These are phyloP conservation scores for Orbilia oligospora DNA, from an alignment of 2,329 filamentous ascomycete genomes.

Conservation along the genomic window DNA sequence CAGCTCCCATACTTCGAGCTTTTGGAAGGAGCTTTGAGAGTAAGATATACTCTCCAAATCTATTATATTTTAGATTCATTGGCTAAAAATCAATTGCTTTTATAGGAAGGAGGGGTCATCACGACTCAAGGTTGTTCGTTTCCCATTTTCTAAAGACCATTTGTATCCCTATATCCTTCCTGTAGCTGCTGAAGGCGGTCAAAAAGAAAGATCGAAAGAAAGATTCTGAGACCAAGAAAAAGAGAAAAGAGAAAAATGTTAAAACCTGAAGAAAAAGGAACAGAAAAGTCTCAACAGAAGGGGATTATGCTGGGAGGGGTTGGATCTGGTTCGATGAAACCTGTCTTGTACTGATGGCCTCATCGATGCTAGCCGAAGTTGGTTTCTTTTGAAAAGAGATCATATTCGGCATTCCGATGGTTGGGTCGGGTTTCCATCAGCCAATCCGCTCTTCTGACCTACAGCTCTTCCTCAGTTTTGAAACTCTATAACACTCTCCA, in stretches of 20 bases:
- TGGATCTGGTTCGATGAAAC: slow-evolving; percentile 10
- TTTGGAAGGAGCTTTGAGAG: slow-evolving; percentile 78
- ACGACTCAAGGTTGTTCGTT: slow-evolving; percentile 99
- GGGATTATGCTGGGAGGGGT: slow-evolving; percentile 47
- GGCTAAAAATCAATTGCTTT: slow-evolving; percentile 64
- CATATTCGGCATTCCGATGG: slow-evolving; percentile 47
- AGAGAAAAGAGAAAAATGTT: slow-evolving; percentile 47
- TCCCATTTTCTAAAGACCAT: slow-evolving; percentile 73
- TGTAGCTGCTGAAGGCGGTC: slow-evolving; percentile 59
- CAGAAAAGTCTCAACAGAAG: slow-evolving; percentile 35
- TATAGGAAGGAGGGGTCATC: slow-evolving; percentile 96
- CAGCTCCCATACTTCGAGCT: slow-evolving; percentile 99
- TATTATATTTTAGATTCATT: neutral
- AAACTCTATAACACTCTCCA: slow-evolving; percentile 62
- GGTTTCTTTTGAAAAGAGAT: slow-evolving; percentile 1
- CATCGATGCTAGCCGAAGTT: slow-evolving; percentile 47
- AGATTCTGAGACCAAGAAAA: slow-evolving; percentile 35
- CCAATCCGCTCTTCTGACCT: slow-evolving; percentile 28
- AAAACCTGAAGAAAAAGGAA: slow-evolving; percentile 29
- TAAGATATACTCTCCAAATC: slow-evolving; percentile 16
- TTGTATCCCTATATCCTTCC: slow-evolving; percentile 65
- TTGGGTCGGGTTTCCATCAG: slow-evolving; percentile 32
- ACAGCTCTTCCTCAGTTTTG: slow-evolving; percentile 56
- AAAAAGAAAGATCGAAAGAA: slow-evolving; percentile 35
- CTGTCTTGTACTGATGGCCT: slow-evolving; percentile 60